A percentile compares a stretch with the other conserved stretches of the same genome.
Evolutionary conservation across 352 stramenopile genomes (phyloP).

Genomic region (Phytopythium sindhum): DNA sequence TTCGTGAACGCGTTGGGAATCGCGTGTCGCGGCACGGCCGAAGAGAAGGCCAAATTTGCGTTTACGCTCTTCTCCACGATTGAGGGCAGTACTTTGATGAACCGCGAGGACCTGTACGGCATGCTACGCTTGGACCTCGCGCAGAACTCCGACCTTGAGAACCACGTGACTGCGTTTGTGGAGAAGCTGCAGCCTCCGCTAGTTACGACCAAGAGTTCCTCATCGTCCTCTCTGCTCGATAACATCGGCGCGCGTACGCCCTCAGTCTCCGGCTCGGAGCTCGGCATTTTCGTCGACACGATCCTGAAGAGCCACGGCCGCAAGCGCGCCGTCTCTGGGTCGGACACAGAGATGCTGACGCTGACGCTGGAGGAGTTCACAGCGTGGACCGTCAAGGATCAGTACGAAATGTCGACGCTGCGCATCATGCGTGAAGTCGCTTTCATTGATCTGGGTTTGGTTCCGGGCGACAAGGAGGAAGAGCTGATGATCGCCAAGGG

Average conservation of each 20-base stretch:
- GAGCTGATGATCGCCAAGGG: constrained; percentile 66
- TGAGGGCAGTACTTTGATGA: constrained; percentile 51
- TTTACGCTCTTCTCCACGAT: constrained; percentile 77
- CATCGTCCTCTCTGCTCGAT: constrained; percentile 43
- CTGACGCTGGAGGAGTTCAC: constrained; percentile 72
- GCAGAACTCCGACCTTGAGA: constrained; percentile 69
- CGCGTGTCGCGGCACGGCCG: constrained; percentile 59
- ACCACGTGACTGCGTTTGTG: constrained; percentile 58
- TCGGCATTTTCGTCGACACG: constrained; percentile 76
- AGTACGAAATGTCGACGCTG: constrained; percentile 75
- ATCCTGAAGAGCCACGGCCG: constrained; percentile 61
- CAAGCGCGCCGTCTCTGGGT: constrained; percentile 27
- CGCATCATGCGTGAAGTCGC: constrained; percentile 83
- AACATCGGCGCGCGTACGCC: constrained; percentile 59
- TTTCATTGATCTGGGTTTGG: constrained; percentile 78
- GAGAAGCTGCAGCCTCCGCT: constrained; percentile 50
- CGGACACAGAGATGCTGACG: constrained; percentile 29
- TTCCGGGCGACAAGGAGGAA: constrained; percentile 74
- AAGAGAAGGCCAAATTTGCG: constrained; percentile 77
- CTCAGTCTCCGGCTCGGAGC: constrained; percentile 72
- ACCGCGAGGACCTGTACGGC: constrained; percentile 73
- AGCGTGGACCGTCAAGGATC: constrained; percentile 53
- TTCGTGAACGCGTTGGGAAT: constrained; percentile 82
- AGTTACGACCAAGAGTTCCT: constrained; percentile 49
- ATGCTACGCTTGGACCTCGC: constrained; percentile 83